These are phyloP conservation scores for Uncinocarpus reesii DNA, from an alignment of 2,329 filamentous ascomycete species.

Conservation along the genomic window DNA sequence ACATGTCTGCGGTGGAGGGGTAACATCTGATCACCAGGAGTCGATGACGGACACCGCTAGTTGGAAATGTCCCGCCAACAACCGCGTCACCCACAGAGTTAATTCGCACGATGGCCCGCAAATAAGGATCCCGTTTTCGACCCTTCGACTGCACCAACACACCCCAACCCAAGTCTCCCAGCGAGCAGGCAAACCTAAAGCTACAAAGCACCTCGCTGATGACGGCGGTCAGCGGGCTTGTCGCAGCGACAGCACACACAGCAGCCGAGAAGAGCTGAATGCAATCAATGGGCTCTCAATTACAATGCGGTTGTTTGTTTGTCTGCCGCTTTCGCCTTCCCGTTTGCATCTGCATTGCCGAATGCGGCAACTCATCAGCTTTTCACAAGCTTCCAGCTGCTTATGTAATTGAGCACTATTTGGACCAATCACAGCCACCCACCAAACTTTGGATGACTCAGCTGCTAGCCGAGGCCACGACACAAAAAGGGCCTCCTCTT, in stretches of 20 bases:
- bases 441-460: no score
- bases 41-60: background rate
- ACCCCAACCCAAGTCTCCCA: background rate
- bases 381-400: background rate
- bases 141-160: background rate
- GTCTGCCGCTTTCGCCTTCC: background rate
- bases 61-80: background rate
- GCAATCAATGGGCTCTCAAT: background rate
- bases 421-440: no score
- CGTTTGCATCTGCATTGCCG: background rate
- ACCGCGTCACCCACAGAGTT: slow-evolving; percentile 1
- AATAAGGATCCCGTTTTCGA: background rate
- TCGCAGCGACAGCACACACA: background rate
- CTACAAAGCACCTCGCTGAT: background rate
- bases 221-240: background rate
- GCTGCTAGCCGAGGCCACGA: no score
- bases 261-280: background rate
- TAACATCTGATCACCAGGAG: slow-evolving; percentile 1
- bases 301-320: background rate
- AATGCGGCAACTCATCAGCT: background rate
- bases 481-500: no score
- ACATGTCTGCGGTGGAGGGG: slow-evolving; percentile 12
- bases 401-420: background rate
- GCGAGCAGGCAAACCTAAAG: slow-evolving; percentile 4
- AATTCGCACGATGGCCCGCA: background rate